Base-by-base conservation (phyloP, 2,329 filamentous ascomycete genomes). In the Venturia oleaginea region DNA sequence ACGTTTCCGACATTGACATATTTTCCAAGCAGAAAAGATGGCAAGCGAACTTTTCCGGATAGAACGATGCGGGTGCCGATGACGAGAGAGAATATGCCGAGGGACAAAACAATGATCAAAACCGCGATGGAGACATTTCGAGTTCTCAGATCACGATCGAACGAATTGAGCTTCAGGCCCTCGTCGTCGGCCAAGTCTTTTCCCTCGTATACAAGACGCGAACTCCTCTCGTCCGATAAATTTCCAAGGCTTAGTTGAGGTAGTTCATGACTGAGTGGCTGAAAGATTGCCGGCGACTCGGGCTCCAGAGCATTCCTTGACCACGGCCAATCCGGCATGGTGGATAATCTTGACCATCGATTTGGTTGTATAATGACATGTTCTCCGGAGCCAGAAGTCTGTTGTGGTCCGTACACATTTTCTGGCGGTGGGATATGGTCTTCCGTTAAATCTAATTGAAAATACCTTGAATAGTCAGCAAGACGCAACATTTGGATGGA, bases 111-210 rank as follows among this genome's bases (percentile, higher is more conserved):
- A 11, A 40, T 8, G 17, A 51, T 4, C 32, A 63, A 34, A 15
- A 46, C 61, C 8, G 10, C 22, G n/a, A 63, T 32, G 32, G 40
- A 54, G 1, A 54, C 7, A 27, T 63, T 63, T 27, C 61, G 61
- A 46, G 42, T 63, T 8, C 15, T 22, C 7, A 63, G 32, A 57
- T 63, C 46, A 10, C 46, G 40, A 55, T 55, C 43, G 17, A 63
- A 34, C 4, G 24, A 11, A 42, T 38, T 34, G 27, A 11, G 8
- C 5, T 60, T 13, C 24, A 7, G 24, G 22, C 22, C 11, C 1
- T 54, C 48, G 4, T 54, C 48, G 27, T 54, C 48, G 11, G 10
- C 48, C 15, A 32, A 32, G 1, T 54, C 32, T 11, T 32, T 54
- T 32, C 11, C 24, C 15, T 30, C 11, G 24, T 32, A 32, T 19